Percentiles rank a stretch among this genome's conserved stretches.
phyloP scores from a whole-genome alignment of 352 stramenopile genomes.

The Globisporangium canariense region DNA sequence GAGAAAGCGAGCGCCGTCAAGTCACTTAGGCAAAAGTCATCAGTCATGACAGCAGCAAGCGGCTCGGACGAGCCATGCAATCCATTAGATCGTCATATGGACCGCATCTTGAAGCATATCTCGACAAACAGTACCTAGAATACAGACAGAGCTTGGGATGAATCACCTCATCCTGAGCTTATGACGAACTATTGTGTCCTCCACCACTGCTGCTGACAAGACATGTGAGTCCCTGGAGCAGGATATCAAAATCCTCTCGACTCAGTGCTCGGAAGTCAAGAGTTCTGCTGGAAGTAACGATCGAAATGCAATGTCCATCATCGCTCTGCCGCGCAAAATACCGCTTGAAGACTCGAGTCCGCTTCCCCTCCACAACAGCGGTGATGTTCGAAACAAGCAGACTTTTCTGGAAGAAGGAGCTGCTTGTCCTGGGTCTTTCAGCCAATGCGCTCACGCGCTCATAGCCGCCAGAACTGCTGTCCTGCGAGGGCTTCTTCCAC shows the following conservation, averaged over 20 bases:
- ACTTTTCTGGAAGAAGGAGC: constrained; percentile 29
- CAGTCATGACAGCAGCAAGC: neutral
- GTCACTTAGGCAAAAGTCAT: neutral
- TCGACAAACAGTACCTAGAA: neutral
- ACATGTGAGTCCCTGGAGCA: constrained; percentile 28
- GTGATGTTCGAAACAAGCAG: constrained; percentile 30
- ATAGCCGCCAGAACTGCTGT: constrained; percentile 1
- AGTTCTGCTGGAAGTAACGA: constrained; percentile 34
- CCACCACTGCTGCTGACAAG: constrained; percentile 22
- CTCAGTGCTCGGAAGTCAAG: constrained; percentile 40
- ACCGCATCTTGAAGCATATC: constrained; percentile 5
- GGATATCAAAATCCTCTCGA: constrained; percentile 28
- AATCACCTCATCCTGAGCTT: no score
- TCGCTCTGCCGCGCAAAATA: constrained; percentile 22
- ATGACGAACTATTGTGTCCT: constrained; percentile 1
- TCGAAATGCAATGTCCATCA: constrained; percentile 31
- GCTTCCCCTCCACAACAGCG: constrained; percentile 33
- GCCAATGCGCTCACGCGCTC: neutral
- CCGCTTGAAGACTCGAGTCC: constrained; percentile 37
- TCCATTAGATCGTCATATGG: constrained; percentile 13
- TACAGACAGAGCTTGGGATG: neutral
- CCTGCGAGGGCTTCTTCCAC: constrained; percentile 34
- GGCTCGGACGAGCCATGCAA: constrained; percentile 5
- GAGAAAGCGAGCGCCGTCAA: neutral
- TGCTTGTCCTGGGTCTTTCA: constrained; percentile 10